Evolutionary conservation across 345 rosid species (phyloP), one percentile per base, ranked within the genome.

Genomic region (Syzygium aqueum): DNA sequence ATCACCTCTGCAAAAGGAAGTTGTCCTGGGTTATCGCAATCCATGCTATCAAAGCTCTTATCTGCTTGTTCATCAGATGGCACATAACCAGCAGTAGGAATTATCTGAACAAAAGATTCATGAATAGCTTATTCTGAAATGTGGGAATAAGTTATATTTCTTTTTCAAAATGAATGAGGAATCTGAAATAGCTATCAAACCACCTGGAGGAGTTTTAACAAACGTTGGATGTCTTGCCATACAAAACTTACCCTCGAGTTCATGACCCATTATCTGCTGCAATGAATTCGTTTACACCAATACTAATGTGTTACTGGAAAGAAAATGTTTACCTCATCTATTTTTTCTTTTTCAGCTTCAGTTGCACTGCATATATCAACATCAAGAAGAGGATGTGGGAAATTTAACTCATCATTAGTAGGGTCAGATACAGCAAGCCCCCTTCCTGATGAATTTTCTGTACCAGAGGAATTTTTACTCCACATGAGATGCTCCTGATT

Each of bases 401-500:
- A 61, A 61, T 61, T 61, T 61, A 61, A 61, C 67, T 61, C 67
- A 27, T 61, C 33, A 61, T 61, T 27, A 25, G 65, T 59, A 25
- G 65, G 65, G 65, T 59, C 65, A 0, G 65, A n/a, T 59, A 59
- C 65, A 59, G 30, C 15, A 59, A 59, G 65, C 0, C 28, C 65
- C 65, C 65, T 59, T 59, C 65, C 28, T 27, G 65, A 59, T 59
- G 65, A 59, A 0, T 59, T 59, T 59, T 59, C 65, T 59, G 28
- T 59, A 59, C 28, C 4, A 59, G 28, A 59, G 65, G 28, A n/a
- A 59, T 27, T n/a, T 59, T 59, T 61, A 61, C 33, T 13, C 8
- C 33, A 15, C 0, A 0, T 2, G 33, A 61, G 33, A 61, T 0
- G 67, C 67, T 61, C 19, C 67, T 3, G 67, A n/a, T 27, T n/a